phyloP scores from a whole-genome alignment of 768 basidiomycete species.

The Podaxis carcinomalis region DNA sequence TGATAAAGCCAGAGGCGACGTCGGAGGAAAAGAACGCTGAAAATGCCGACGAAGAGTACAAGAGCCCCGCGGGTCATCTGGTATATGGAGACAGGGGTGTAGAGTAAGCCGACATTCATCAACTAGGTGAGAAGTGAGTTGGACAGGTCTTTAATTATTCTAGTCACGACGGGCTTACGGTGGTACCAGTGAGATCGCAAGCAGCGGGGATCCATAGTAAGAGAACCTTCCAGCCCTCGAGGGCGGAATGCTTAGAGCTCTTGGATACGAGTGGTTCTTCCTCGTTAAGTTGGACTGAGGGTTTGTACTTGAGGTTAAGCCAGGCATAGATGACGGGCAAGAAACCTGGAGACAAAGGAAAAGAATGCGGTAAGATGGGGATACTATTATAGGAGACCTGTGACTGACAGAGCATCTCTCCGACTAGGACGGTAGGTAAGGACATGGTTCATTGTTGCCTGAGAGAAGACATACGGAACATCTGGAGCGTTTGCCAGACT shows the following conservation, averaged over 20 bases:
- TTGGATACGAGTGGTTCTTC: slow-evolving; percentile 24
- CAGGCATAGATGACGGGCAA: slow-evolving; percentile 77
- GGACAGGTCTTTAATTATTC: slow-evolving; percentile 13
- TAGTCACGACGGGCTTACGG: slow-evolving; percentile 45
- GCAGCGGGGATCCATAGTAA: slow-evolving; percentile 85
- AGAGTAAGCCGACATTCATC: slow-evolving; percentile 95
- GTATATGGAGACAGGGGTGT: slow-evolving; percentile 96
- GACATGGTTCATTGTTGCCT: slow-evolving; percentile 20
- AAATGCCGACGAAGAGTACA: slow-evolving; percentile 88
- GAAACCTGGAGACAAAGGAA: slow-evolving; percentile 56
- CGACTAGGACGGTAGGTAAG: slow-evolving; percentile 51
- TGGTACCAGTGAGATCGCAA: slow-evolving; percentile 90
- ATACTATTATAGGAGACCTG: slow-evolving; percentile 7
- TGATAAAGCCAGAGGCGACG: slow-evolving; percentile 87
- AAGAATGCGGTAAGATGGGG: slow-evolving; percentile 16
- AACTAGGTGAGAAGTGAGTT: slow-evolving; percentile 39
- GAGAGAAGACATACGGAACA: slow-evolving; percentile 64
- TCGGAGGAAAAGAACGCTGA: slow-evolving; percentile 88
- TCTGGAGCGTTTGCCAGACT: slow-evolving; percentile 88
- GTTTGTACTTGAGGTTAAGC: slow-evolving; percentile 38
- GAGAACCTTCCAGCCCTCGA: slow-evolving; percentile 66
- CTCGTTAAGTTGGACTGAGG: slow-evolving; percentile 52
- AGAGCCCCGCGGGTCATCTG: slow-evolving; percentile 95
- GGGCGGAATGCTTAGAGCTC: slow-evolving; percentile 29
- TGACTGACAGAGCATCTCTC: slow-evolving; percentile 88